Conservation (phyloP, 495 filamentous ascomycete genomes). For the Aspergillus cristatus region DNA sequence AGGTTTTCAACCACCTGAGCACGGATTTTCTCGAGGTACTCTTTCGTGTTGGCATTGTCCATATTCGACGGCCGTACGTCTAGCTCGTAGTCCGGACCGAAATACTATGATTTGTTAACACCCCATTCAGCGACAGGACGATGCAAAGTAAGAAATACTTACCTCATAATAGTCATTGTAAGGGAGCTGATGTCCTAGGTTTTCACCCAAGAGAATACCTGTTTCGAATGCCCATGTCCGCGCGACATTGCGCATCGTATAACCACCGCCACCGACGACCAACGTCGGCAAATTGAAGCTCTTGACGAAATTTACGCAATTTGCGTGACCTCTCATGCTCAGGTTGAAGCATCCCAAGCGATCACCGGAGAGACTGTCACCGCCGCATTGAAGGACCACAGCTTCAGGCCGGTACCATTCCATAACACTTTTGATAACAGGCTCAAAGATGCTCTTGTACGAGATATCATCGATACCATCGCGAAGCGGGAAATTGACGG, state of each 20-base stretch:
- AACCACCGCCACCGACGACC: slow-evolving; percentile 90
- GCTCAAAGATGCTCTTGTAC: slow-evolving; percentile 94
- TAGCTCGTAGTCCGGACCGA: slow-evolving; percentile 91
- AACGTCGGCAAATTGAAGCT: slow-evolving; percentile 84
- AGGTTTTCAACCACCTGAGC: slow-evolving; percentile 87
- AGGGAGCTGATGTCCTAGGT: slow-evolving; percentile 72
- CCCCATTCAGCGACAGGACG: background rate
- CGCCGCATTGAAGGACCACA: slow-evolving; percentile 93
- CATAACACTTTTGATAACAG: slow-evolving; percentile 89
- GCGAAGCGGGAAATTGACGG: slow-evolving; percentile 92
- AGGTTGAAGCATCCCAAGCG: slow-evolving; percentile 96
- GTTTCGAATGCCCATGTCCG: slow-evolving; percentile 98
- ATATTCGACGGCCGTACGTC: slow-evolving; percentile 95
- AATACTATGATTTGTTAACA: slow-evolving; percentile 57
- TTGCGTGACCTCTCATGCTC: slow-evolving; percentile 94
- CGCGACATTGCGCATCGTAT: slow-evolving; percentile 98
- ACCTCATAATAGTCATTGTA: slow-evolving; percentile 99
- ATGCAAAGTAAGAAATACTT: slow-evolving; percentile 20
- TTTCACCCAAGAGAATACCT: slow-evolving; percentile 74
- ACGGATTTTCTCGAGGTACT: slow-evolving; percentile 96
- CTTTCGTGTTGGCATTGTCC: slow-evolving; percentile 93
- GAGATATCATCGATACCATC: slow-evolving; percentile 90
- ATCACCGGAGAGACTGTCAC: slow-evolving; percentile 91
- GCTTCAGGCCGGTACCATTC: slow-evolving; percentile 91
- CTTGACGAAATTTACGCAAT: slow-evolving; percentile 94